phyloP scores from a whole-genome alignment of 257 asterid genomes.

The Ocimum tenuiflorum region DNA sequence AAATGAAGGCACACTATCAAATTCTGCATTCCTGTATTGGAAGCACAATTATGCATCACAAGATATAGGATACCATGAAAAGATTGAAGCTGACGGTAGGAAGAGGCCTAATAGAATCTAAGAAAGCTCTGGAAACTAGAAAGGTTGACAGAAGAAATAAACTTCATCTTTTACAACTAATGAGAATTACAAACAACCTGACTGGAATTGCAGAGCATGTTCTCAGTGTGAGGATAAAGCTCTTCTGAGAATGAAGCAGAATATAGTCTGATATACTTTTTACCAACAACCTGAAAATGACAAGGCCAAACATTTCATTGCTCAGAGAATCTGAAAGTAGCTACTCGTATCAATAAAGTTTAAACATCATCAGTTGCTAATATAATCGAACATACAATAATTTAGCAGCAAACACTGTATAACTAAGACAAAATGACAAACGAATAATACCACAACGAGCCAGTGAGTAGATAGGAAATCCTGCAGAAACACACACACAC shows the following conservation, averaged over 20 bases:
- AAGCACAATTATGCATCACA: not conserved
- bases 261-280: slow-evolving; percentile 48
- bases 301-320: not conserved
- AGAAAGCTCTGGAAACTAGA: not conserved
- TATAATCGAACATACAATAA: not conserved
- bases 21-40: not conserved
- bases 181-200: slow-evolving; percentile 43
- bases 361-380: slow-evolving; percentile 12
- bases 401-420: not conserved
- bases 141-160: not conserved
- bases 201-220: slow-evolving; percentile 90
- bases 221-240: slow-evolving; percentile 37
- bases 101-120: not conserved
- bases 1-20: not conserved
- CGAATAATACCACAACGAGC: not conserved
- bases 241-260: slow-evolving; percentile 51
- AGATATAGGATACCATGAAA: not conserved
- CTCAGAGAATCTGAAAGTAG: slow-evolving; percentile 20
- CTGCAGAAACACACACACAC: not conserved
- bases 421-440: not conserved
- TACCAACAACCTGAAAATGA: slow-evolving; percentile 43
- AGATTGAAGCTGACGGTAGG: not conserved
- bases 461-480: not conserved
- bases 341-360: not conserved
- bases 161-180: not conserved